Conservation (phyloP, 208 protist species). For the Crithidia bombi region DNA sequence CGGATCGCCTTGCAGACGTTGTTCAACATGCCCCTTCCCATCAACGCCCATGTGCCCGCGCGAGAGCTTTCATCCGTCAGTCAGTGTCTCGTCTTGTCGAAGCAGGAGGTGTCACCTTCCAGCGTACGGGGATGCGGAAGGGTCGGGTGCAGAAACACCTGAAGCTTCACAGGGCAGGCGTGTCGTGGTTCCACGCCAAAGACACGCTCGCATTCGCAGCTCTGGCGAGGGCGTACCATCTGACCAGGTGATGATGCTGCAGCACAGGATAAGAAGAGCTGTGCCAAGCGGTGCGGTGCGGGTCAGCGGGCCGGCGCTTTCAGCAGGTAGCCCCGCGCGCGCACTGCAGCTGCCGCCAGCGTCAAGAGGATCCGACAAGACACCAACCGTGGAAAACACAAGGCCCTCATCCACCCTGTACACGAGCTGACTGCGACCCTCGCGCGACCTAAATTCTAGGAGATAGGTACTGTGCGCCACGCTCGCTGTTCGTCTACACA, state of each 20-base stretch:
- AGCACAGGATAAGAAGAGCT: slow-evolving; percentile 98
- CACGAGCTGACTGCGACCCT: too few species aligned
- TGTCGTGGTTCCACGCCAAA: slow-evolving; percentile 98
- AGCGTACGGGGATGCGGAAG: slow-evolving; percentile 99
- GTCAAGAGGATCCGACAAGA: slow-evolving; percentile 98
- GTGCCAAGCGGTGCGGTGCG: slow-evolving; percentile 90
- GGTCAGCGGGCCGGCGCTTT: slow-evolving; percentile 85
- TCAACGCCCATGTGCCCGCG: slow-evolving; percentile 87
- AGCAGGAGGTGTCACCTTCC: slow-evolving; percentile 99
- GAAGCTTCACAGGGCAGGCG: slow-evolving; percentile 93
- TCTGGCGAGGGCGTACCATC: slow-evolving; percentile 99
- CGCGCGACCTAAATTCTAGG: too few species aligned
- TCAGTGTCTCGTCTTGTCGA: slow-evolving; percentile 99
- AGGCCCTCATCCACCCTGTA: too few species aligned
- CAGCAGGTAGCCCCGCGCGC: slow-evolving; percentile 96
- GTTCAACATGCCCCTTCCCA: slow-evolving; percentile 90
- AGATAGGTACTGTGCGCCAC: too few species aligned
- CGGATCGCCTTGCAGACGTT: slow-evolving; percentile 76
- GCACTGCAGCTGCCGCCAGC: too few species aligned
- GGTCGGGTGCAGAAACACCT: slow-evolving; percentile 97
- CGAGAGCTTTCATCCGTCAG: slow-evolving; percentile 94
- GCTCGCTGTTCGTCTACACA: too few species aligned
- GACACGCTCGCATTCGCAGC: slow-evolving; percentile 99
- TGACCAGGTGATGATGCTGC: slow-evolving; percentile 98
- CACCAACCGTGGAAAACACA: slow-evolving; percentile 96